Base-by-base conservation (phyloP, 2,329 filamentous ascomycete species). In the Biscogniauxia mediterranea region DNA sequence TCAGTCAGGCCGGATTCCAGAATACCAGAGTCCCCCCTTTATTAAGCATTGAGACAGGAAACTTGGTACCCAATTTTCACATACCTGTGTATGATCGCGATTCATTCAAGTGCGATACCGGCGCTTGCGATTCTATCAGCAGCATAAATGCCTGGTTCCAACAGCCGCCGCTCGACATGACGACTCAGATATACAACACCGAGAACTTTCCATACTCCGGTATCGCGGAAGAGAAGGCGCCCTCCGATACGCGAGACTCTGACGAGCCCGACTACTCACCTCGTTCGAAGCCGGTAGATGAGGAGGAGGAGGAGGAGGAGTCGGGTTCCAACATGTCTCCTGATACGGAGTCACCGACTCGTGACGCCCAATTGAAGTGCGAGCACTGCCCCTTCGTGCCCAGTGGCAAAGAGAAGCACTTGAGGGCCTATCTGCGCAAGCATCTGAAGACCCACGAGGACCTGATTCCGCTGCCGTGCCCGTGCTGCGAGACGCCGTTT, bases 391-490 rank as follows among this genome's bases (percentile, higher is more conserved):
- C 20, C 5, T 66, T 57, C 21, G 42, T 21, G n/a, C 59, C 64
- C 19, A 61, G 0, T 0, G 64, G 64, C 1, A 66, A 57, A n/a
- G 4, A 3, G 17, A 11, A 58, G n/a, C 61, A 61, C 8, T n/a
- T 17, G 17, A 7, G 2, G 21, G 52, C 63, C 5, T 65, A 67
- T 42, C n/a, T 63, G 26, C 60, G 57, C 5, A 67, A 67, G 25
- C 65, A 65, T 54, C 6, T 54, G 32, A 60, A 56, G 23, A 61
- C 5, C 0, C 64, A 66, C 21, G 21, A 60, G 13, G 49, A 53
- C 3, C 38, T 15, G 38, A 50, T 19, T 6, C 15, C 20, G 23
- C 54, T 56, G 13, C 32, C 50, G 23, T 68, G 66, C 28, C 19
- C 52, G 8, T 4, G 56, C 7, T 68, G 65, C 32, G 19, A 3